Base-by-base conservation (phyloP, 2,329 filamentous ascomycete genomes). In the Exophiala sp. region DNA sequence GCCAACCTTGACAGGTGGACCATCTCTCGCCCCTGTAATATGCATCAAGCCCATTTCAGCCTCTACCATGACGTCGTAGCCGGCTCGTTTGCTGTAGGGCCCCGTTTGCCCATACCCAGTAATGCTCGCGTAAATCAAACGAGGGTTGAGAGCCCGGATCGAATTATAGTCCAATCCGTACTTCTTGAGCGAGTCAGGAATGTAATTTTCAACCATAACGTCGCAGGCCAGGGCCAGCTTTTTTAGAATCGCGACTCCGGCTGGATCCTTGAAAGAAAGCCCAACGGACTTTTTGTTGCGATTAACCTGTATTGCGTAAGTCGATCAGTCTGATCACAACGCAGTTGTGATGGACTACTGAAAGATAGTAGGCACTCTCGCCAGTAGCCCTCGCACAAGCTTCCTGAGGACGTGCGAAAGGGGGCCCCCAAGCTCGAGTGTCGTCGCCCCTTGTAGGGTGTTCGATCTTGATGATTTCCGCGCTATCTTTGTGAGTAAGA, bases 51-150 rank as follows among this genome's bases (percentile, higher is more conserved):
- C 94, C 74, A 99, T 91, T 69, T 97, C 94, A 55, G 94, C 94
- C 75, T 99, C 94, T 9, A 99, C 92, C 92, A 99, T 99, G 63
- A 99, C 94, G 72, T 99, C 94, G 77, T 99, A 99, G 3, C 94
- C 94, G 3, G 94, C 91, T 11, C 94, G 82, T 60, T 85, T 82
- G 5, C 86, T 84, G 71, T 95, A 96, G 0, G 94, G 94, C 0
- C 94, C 94, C 1, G 89, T 96, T 69, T 99, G 94, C 2, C 94
- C 94, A 67, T 97, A 99, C 1, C 94, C 94, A 0, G 94, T 99
- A 64, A 99, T 95, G 63, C 90, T 96, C 10, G 92, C 91, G 68
- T 99, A 99, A 62, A 99, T 89, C 42, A 99, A 78, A 4, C 50
- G 50, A 0, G 92, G 91, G 66, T 97, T 97, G 68, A 96, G 85